Evolutionary conservation across 2,329 filamentous ascomycete genomes (phyloP).

Genomic region (Boeremia lycopersici): DNA sequence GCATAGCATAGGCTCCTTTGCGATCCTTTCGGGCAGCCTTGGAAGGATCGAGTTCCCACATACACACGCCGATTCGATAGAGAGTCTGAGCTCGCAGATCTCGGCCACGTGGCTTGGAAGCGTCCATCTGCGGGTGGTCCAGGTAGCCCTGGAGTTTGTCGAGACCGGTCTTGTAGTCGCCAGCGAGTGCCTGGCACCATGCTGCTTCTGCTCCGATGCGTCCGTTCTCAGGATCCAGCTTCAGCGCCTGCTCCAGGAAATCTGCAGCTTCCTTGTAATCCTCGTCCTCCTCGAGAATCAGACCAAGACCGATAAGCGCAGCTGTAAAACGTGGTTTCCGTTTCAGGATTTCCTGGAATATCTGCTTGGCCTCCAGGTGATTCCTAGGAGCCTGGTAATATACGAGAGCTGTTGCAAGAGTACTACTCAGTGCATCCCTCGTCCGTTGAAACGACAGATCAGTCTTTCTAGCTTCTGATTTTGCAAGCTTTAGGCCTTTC

Average conservation of each 20-base stretch:
- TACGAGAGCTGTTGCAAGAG: conserved; percentile 85
- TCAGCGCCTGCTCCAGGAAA: conserved; percentile 77
- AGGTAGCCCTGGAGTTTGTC: conserved; percentile 74
- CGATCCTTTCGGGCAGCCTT: conserved; percentile 77
- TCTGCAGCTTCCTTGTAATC: conserved; percentile 82
- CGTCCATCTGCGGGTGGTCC: conserved; percentile 61
- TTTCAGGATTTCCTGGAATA: conserved; percentile 82
- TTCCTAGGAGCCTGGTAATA: conserved; percentile 89
- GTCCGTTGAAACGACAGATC: conserved; percentile 70
- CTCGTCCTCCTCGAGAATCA: conserved; percentile 92
- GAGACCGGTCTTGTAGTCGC: conserved; percentile 72
- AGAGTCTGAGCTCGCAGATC: conserved; percentile 84
- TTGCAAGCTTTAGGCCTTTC: conserved; percentile 69
- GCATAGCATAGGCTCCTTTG: conserved; percentile 80
- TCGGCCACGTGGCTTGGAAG: conserved; percentile 63
- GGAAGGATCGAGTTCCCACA: conserved; percentile 83
- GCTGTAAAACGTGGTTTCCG: conserved; percentile 77
- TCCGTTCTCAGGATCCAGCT: conserved; percentile 74
- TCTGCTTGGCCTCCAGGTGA: conserved; percentile 82
- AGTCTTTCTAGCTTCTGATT: conserved; percentile 66
- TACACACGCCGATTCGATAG: conserved; percentile 83
- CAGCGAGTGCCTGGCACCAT: conserved; percentile 87
- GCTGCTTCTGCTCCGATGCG: conserved; percentile 84
- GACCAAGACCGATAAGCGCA: conserved; percentile 85
- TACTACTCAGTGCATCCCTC: conserved; percentile 75